phyloP scores from a whole-genome alignment of 768 basidiomycete genomes.

The Inosperma sp. region DNA sequence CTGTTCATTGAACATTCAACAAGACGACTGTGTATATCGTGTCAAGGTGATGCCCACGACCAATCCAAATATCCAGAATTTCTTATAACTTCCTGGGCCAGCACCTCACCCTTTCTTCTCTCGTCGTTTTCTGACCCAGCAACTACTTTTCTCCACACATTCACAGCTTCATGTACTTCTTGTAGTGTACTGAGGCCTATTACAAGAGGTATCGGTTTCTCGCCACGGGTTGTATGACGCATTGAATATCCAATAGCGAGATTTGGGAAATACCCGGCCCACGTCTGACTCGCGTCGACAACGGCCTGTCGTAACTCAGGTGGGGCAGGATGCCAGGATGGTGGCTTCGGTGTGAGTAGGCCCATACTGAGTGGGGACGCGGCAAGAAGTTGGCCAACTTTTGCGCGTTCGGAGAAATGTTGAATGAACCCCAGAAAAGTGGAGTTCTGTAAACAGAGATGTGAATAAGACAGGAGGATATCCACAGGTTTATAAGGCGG shows the following conservation, averaged over 20 bases:
- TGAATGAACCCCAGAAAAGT: conserved; percentile 53
- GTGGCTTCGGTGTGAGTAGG: conserved; percentile 53
- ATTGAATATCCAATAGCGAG: conserved; percentile 75
- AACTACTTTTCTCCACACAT: conserved; percentile 60
- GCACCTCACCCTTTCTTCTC: conserved; percentile 43
- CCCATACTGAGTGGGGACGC: conserved; percentile 88
- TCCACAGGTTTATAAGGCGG: conserved; percentile 71
- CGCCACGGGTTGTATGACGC: conserved; percentile 37
- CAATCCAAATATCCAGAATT: conserved; percentile 53
- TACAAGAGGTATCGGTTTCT: conserved; percentile 54
- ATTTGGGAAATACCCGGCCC: conserved; percentile 49
- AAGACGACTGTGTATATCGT: neutral
- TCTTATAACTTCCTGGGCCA: conserved; percentile 41
- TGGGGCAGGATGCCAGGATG: conserved; percentile 78
- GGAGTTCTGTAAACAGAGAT: conserved; percentile 71
- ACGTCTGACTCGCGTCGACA: conserved; percentile 34
- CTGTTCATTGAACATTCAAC: neutral
- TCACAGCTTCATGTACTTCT: conserved; percentile 74
- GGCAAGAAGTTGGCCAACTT: conserved; percentile 61
- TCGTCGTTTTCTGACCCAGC: conserved; percentile 29
- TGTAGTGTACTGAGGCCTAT: conserved; percentile 62
- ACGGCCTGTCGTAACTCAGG: conserved; percentile 41
- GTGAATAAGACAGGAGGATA: conserved; percentile 75
- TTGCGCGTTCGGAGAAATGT: conserved; percentile 56
- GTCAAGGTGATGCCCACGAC: conserved; percentile 66